Evolutionary conservation across 2,329 filamentous ascomycete species (phyloP), one percentile per base, ranked within the genome.

Genomic region (Phialophora chinensis): DNA sequence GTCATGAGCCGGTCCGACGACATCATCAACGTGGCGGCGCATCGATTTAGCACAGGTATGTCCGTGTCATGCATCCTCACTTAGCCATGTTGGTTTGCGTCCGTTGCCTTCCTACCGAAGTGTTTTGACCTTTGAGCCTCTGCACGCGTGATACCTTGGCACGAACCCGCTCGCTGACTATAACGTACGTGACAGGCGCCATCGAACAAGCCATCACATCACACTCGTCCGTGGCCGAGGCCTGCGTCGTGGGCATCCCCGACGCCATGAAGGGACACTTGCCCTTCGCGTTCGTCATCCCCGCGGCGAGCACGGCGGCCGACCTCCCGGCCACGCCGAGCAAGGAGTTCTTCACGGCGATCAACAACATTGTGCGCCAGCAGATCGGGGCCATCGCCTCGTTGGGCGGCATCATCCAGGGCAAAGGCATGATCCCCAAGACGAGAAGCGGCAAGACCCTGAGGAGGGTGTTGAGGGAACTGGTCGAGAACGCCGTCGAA

Each of bases 1-100:
- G 83, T 90, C 72, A 88, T 89, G 85, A 82, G 83, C 3, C 78
- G 87, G 61, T 84, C 84, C 35, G 93, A 97, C 79, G 93, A 97
- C 77, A 90, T 97, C 66, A 93, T 97, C 75, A 97, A 97, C 75
- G 93, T 97, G n/a, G 93, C 93, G 49, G 93, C 93, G 4, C 93
- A 97, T 80, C 87, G 93, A 14, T 89, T 97, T 68, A 94, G 91
- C 69, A 97, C 93, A 11, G 92, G 91, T 91, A 82, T 73, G 84
- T 35, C 10, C 11, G 10, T 12, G 11, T 35, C 33, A 35, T 35
- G 10, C 33, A 1, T 11, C 10, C 33, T 35, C 33, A 4, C 33
- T 35, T 12, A 11, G 10, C 11, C 33, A 35, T 35, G 10, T 12
- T 35, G 31, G 7, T 31, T 31, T 31, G 31, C 10, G 33, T 35